Evolutionary conservation across 495 filamentous ascomycete species (phyloP).

Genomic region (Penicillium egyptiacum): DNA sequence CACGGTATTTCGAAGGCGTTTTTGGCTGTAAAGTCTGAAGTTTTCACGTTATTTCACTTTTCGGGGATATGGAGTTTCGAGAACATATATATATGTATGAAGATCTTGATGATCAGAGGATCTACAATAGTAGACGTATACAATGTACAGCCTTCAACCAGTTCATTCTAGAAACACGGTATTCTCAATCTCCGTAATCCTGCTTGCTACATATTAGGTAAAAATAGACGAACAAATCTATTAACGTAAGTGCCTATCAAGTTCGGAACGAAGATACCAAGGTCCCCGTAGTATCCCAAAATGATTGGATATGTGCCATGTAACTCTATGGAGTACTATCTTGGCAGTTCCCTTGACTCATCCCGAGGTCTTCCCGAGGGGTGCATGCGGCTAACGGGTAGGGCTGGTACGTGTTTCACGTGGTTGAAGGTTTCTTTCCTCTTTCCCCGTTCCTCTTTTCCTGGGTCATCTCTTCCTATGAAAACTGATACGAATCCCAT

Average conservation of each 20-base stretch:
- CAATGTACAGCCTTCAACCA: background rate
- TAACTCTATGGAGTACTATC: background rate
- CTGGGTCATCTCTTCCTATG: background rate
- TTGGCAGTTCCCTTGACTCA: background rate
- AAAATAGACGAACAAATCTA: background rate
- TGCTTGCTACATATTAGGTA: background rate
- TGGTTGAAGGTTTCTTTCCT: background rate
- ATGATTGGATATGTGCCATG: no score
- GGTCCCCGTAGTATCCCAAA: no score
- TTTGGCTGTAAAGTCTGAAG: background rate
- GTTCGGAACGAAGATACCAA: no score
- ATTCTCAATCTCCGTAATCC: no score
- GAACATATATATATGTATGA: background rate
- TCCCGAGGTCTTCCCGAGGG: background rate
- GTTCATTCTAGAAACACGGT: background rate
- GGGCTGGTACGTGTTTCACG: background rate
- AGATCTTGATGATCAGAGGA: background rate
- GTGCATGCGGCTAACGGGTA: constrained; percentile 2
- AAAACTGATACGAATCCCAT: no score
- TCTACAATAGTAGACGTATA: background rate
- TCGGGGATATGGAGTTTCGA: background rate
- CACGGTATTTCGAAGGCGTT: background rate
- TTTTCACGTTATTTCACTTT: background rate
- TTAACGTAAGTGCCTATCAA: no score
- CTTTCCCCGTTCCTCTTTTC: background rate